A percentile compares a stretch with the other conserved stretches of the same genome.
Evolutionary conservation across 2,329 filamentous ascomycete genomes (phyloP).

Genomic region (Akanthomyces dipterigenus): DNA sequence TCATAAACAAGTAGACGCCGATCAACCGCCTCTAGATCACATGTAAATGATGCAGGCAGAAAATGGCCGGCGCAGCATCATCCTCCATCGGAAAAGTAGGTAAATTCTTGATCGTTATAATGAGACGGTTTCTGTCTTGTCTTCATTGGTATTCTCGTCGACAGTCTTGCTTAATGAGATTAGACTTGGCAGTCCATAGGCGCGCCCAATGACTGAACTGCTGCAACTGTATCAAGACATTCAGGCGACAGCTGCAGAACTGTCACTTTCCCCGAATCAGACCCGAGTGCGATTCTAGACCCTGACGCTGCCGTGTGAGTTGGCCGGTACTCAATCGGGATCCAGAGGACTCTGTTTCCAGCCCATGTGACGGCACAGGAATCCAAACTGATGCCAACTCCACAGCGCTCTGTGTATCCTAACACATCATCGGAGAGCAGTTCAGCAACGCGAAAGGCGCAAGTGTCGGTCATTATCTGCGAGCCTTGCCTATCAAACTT

Average conservation of each 20-base stretch:
- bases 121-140: no score
- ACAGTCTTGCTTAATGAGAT: no score
- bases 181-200: not conserved
- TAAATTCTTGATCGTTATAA: no score
- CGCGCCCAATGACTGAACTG: no score
- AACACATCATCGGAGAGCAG: no score
- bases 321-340: not conserved
- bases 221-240: not conserved
- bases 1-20: not conserved
- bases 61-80: not conserved
- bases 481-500: no score
- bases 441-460: no score
- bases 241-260: not conserved
- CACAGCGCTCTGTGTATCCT: not conserved
- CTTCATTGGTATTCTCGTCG: no score
- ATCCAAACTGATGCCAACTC: not conserved
- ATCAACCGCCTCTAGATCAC: not conserved
- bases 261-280: not conserved
- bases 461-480: no score
- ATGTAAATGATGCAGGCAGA: not conserved
- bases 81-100: not conserved
- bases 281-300: not conserved
- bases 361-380: not conserved
- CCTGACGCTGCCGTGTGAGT: not conserved
- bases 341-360: not conserved